Evolutionary conservation across 192 early-diverging fungal genomes (phyloP), one percentile per base, ranked within the genome.

Genomic region (Geranomyces variabilis): DNA sequence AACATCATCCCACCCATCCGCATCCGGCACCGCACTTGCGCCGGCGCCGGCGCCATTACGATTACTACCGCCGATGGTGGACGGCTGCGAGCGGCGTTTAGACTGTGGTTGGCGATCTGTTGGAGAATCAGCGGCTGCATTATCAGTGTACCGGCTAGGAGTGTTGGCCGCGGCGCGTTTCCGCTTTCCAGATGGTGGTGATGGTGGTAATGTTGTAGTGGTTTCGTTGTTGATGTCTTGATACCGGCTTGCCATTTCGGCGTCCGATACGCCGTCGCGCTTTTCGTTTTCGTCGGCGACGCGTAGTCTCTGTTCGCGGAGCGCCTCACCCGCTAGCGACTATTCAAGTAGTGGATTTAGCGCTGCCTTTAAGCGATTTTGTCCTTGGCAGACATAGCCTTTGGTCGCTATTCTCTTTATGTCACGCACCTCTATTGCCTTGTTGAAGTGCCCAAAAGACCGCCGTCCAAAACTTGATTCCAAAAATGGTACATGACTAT

Each of bases 361-460:
- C n/a, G n/a, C n/a, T n/a, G n/a, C n/a, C n/a, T n/a, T n/a, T n/a
- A n/a, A n/a, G n/a, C n/a, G n/a, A n/a, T n/a, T n/a, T n/a, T n/a
- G n/a, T n/a, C n/a, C n/a, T n/a, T n/a, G n/a, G n/a, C n/a, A n/a
- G n/a, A n/a, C n/a, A n/a, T n/a, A n/a, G n/a, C n/a, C n/a, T n/a
- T n/a, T n/a, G n/a, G n/a, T n/a, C n/a, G n/a, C n/a, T n/a, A n/a
- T n/a, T n/a, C n/a, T n/a, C n/a, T n/a, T n/a, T n/a, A n/a, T n/a
- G n/a, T n/a, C n/a, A n/a, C 51, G 17, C 28, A 70, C 69, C 69
- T 70, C 69, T 15, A 70, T 47, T 21, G 62, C 69, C 45, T 60
- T 70, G 58, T 70, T 70, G 21, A 70, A 70, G 10, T 29, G 33
- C 1, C 69, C 69, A 59, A 70, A 61, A 21, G 36, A 46, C 33